Evolutionary conservation across 768 basidiomycete genomes (phyloP).

Genomic region (Hydnomerulius pinastri): DNA sequence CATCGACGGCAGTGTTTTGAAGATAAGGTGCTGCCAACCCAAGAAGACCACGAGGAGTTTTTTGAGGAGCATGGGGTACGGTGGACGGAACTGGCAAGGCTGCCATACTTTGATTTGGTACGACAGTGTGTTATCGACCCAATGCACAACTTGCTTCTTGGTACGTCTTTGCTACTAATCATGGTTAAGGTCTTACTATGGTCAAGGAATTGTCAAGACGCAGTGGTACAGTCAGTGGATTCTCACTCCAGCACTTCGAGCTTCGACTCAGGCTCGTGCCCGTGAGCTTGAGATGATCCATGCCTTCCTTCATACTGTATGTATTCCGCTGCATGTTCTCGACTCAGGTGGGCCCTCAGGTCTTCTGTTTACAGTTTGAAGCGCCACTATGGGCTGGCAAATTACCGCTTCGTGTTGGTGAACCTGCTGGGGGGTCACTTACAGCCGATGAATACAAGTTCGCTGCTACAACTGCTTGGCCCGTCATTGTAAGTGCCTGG

Average conservation of each 20-base stretch:
- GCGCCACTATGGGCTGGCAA: conserved; percentile 28
- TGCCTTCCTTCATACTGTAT: conserved; percentile 11
- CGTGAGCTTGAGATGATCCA: conserved; percentile 21
- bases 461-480: conserved; percentile 17
- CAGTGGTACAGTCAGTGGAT: conserved; percentile 29
- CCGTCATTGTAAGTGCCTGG: conserved; percentile 25
- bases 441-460: conserved; percentile 34
- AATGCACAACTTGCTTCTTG: conserved; percentile 33
- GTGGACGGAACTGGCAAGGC: conserved; percentile 27
- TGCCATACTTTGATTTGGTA: conserved; percentile 29
- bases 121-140: conserved; percentile 26
- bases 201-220: conserved; percentile 24
- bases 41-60: conserved; percentile 11
- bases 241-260: conserved; percentile 7
- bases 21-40: not conserved
- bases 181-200: too few species aligned
- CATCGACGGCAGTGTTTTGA: conserved; percentile 14
- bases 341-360: not conserved
- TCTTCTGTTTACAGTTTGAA: conserved; percentile 22
- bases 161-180: conserved; percentile 2
- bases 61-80: conserved; percentile 22
- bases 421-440: conserved; percentile 31
- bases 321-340: not conserved
- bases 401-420: conserved; percentile 27
- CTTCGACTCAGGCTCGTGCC: conserved; percentile 3